Evolutionary conservation across 2,329 filamentous ascomycete species (phyloP), one percentile per base, ranked within the genome.

Genomic region (Ampelomyces quisqualis): DNA sequence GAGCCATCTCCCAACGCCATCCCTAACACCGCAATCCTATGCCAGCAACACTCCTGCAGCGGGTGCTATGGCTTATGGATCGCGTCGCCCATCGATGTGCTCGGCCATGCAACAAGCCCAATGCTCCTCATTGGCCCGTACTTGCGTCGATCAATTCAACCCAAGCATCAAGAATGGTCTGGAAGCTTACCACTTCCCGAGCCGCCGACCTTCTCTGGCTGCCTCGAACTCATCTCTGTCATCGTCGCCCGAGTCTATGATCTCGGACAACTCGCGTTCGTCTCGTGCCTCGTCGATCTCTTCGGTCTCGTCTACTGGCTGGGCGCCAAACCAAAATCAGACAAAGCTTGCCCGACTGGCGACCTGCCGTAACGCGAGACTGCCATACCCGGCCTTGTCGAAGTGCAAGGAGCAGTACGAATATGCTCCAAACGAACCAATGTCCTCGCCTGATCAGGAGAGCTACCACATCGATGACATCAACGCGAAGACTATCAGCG

Each of bases 191-290:
- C 73, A 70, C 51, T 63, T 66, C 45, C 60, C 64, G n/a, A 68
- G 65, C 36, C 67, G 73, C 48, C 74, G 64, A 52, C 70, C 64
- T 45, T 76, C 71, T 52, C 67, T 70, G 70, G 75, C 73, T 63
- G 56, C 74, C 58, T 78, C 75, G 45, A 64, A 74, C 49, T 72
- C 73, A 41, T 76, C 64, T 19, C 75, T 76, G 15, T 71, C 73
- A 18, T 80, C 78, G 3, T 77, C 73, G 65, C 80, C 81, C n/a
- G 80, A 82, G 49, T 83, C 80, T 22, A 80, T 82, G 75, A 66
- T 82, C 23, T 82, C 79, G 19, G 80, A 84, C 60, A 73, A 73
- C 39, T 79, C 77, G 10, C 69, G 79, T 45, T 78, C 77, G 41
- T 78, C 75, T 26, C 73, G 75, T 48, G 73, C 76, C 21, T 77